These are phyloP conservation scores for Plasmopara halstedii DNA, from an alignment of 352 stramenopile genomes.

Conservation along the genomic window DNA sequence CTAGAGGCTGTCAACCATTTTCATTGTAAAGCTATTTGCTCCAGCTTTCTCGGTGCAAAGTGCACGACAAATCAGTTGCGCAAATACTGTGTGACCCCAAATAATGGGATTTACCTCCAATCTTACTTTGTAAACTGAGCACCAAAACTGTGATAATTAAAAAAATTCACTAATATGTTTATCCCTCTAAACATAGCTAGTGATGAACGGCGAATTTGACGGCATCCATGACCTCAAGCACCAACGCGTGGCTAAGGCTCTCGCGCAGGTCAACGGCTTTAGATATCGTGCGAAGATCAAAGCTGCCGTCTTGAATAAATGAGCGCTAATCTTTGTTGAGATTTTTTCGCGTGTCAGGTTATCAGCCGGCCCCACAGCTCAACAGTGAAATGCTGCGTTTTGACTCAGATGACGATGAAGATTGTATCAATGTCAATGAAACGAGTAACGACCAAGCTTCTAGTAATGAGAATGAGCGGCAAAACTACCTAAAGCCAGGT, in stretches of 20 bases:
- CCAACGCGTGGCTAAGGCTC: conserved; percentile 47
- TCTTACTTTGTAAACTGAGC: no score
- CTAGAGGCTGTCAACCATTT: no score
- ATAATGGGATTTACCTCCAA: no score
- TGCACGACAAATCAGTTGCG: no score
- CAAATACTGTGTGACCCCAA: no score
- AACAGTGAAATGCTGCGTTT: conserved; percentile 39
- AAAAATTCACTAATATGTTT: no score
- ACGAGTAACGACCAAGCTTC: background rate
- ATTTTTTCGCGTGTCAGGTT: conserved; percentile 25
- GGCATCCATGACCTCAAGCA: conserved; percentile 32
- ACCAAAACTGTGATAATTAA: no score
- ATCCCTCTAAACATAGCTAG: no score
- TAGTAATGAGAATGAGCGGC: conserved; percentile 6
- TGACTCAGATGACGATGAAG: conserved; percentile 32
- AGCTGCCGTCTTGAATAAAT: background rate
- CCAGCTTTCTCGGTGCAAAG: no score
- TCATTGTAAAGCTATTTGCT: no score
- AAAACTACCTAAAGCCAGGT: conserved; percentile 1
- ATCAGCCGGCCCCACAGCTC: conserved; percentile 30
- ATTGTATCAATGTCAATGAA: conserved; percentile 8
- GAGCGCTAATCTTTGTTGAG: background rate
- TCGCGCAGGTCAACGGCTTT: conserved; percentile 64
- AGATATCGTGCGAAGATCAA: conserved; percentile 41
- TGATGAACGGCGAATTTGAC: conserved; percentile 17